Evolutionary conservation across 1,284 basidiomycete genomes (phyloP).

Genomic region (Gomphus bonarii): DNA sequence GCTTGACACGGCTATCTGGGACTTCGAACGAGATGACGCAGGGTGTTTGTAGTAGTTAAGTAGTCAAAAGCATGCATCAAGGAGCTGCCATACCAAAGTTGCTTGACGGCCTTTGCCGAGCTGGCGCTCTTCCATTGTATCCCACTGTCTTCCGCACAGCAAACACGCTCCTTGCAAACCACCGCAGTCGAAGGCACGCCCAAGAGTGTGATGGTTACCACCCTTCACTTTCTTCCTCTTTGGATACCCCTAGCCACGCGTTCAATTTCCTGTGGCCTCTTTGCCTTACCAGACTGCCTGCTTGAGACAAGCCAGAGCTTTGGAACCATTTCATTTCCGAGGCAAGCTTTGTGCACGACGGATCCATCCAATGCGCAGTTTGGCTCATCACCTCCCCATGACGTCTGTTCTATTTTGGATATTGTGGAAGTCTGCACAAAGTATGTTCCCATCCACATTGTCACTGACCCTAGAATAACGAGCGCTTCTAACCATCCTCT

Average conservation of each 20-base stretch:
- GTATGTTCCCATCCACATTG: constrained; percentile 6
- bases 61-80: background rate
- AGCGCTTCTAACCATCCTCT: background rate
- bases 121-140: background rate
- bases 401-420: constrained; percentile 2
- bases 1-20: background rate
- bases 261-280: background rate
- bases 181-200: background rate
- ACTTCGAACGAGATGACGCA: background rate
- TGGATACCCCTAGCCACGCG: background rate
- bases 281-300: background rate
- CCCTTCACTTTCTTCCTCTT: background rate
- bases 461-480: background rate
- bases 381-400: background rate
- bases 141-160: background rate
- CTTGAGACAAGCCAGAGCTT: background rate
- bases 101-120: background rate
- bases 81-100: background rate
- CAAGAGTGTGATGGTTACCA: background rate
- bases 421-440: background rate
- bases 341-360: background rate
- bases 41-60: background rate
- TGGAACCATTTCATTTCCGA: background rate
- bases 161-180: background rate
- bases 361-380: background rate